Base-by-base conservation (phyloP, 2,329 filamentous ascomycete genomes). In the Chaetothyriales sp. region DNA sequence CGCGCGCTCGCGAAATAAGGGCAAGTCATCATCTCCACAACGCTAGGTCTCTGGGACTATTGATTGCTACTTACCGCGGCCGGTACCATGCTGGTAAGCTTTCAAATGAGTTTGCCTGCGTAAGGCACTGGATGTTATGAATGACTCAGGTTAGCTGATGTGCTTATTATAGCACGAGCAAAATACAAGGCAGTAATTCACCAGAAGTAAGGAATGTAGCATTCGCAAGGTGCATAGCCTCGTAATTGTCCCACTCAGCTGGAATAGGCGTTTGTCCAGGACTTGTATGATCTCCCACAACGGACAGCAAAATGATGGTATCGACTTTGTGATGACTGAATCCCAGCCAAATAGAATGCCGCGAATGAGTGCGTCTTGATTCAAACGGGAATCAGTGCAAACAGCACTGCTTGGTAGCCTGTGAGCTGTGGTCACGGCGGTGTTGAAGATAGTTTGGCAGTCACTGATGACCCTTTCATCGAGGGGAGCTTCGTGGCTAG, bases 211-310 rank as follows among this genome's bases (percentile, higher is more conserved):
- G 25, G 18, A 43, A 47, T 52, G 51, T n/a, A 47, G 49, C 51
- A 52, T 52, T 10, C 51, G 47, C 44, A 52, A 28, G 12, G 51
- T 47, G 48, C 51, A 52, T 26, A 52, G 36, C 19, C 51, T 25
- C 2, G 51, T 52, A 9, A 52, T 50, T 12, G 42, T 46, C 1
- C 47, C 43, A 39, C 51, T 52, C 19, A 43, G 32, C 22, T 32
- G 43, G 36, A 52, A 52, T 20, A 52, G 39, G 15, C 43, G 43
- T 47, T 32, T 49, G 48, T 52, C 51, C 10, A 52, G 44, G 26
- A 32, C 25, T n/a, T 26, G 42, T 3, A 50, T 8, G 2, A 52
- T 43, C 19, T 46, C 43, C 51, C 43, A 52, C 44, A 52, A 19
- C 4, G 51, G 51, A 39, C 51, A 52, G 26, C n/a, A n/a, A n/a